Conservation (phyloP, 208 protist genomes). For the Trypanosoma cruzi region DNA sequence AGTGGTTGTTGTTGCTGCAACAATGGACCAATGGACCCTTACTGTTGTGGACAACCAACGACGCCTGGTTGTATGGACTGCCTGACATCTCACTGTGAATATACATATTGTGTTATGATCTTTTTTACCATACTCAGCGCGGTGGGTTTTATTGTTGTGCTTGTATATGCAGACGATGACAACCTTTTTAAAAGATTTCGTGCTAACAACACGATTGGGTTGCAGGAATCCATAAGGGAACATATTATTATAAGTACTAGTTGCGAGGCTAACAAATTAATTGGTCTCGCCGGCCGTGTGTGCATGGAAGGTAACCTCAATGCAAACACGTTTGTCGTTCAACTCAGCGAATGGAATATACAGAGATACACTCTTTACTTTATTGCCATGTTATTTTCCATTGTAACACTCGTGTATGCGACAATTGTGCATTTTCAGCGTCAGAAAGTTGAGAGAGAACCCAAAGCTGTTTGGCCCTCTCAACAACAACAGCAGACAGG, state of each 20-base stretch:
- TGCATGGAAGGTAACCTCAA: slow-evolving; percentile 73
- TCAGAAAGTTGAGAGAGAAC: slow-evolving; percentile 1
- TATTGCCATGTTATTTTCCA: slow-evolving; percentile 67
- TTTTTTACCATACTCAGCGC: slow-evolving; percentile 54
- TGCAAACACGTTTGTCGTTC: slow-evolving; percentile 58
- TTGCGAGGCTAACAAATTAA: slow-evolving; percentile 34
- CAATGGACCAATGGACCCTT: slow-evolving; percentile 48
- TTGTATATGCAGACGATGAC: slow-evolving; percentile 43
- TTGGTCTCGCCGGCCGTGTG: slow-evolving; percentile 49
- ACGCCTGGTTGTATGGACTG: slow-evolving; percentile 40
- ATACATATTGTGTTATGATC: slow-evolving; percentile 59
- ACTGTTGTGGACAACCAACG: slow-evolving; percentile 49
- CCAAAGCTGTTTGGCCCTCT: slow-evolving; percentile 34
- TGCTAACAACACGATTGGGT: slow-evolving; percentile 28
- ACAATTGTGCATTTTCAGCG: slow-evolving; percentile 51
- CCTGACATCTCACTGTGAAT: slow-evolving; percentile 63
- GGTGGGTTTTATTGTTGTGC: slow-evolving; percentile 51
- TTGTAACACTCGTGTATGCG: slow-evolving; percentile 59
- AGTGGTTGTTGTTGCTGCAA: not conserved
- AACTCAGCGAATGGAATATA: slow-evolving; percentile 71
- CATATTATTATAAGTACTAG: slow-evolving; percentile 29
- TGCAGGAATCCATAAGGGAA: slow-evolving; percentile 41
- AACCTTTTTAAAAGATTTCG: slow-evolving; percentile 61
- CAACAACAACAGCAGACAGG: slow-evolving; percentile 23
- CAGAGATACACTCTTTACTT: slow-evolving; percentile 68